Evolutionary conservation across 768 basidiomycete genomes (phyloP), one percentile per base, ranked within the genome.

Genomic region (Pleurotus tuber-regium): DNA sequence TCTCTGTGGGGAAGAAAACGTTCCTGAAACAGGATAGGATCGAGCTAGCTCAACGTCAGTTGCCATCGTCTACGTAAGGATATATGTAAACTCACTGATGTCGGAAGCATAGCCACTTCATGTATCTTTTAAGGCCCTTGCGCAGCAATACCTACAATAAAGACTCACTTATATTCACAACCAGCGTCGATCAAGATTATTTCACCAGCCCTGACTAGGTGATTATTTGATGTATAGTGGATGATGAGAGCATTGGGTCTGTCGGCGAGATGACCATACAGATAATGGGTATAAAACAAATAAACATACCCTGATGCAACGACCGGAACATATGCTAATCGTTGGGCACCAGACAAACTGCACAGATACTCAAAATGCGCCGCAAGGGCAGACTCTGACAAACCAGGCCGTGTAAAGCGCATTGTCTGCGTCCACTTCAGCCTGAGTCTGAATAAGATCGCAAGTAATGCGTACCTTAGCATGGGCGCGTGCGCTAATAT

Each of bases 281-380:
- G n/a, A n/a, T n/a, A n/a, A n/a, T n/a, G n/a, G n/a, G n/a, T n/a
- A n/a, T 21, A 43, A 35, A 9, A 26, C 43, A 35, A 11, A 4
- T 31, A 52, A 6, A 59, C 78, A 55, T 66, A 90, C 89, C 97
- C 97, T 1, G 92, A 94, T 4, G 92, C 96, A 28, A 98, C 91
- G 4, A 99, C 97, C 10, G 97, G 97, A 1, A 99, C 95, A 63
- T 99, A 99, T n/a, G 97, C 95, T 42, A 84, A 81, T 33, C 95
- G 79, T 61, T 92, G 86, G 10, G 91, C 78, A 18, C 97, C 97
- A 12, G 73, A 72, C 36, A 91, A 73, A 3, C 83, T 78, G 61
- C 93, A 95, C 1, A 87, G 59, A 61, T 97, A 97, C 67, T 96
- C 89, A 62, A 98, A 98, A 62, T 93, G 89, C 4, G 95, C 89